Conservation (phyloP, 2,329 filamentous ascomycete genomes). For the Colletotrichum eleusines region DNA sequence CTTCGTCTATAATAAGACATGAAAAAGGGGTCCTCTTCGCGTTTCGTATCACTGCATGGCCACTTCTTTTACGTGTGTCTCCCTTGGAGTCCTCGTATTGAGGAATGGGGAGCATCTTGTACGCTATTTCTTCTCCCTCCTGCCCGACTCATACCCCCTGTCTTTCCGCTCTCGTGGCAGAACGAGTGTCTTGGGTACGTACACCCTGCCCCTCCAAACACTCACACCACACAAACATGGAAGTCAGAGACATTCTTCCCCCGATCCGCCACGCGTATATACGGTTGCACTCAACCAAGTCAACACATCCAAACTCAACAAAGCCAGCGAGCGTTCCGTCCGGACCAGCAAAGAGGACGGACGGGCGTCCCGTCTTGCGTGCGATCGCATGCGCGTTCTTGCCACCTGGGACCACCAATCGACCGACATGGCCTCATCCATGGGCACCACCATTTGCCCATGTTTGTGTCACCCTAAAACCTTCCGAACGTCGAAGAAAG, state of each 20-base stretch:
- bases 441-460: constrained; percentile 38
- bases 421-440: constrained; percentile 32
- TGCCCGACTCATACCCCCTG: not conserved
- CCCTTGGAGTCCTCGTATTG: not conserved
- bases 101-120: not conserved
- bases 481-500: constrained; percentile 28
- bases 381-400: constrained; percentile 32
- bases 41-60: not conserved
- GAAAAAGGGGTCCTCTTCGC: constrained; percentile 14
- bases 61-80: not conserved
- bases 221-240: not conserved
- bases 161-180: not conserved
- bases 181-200: constrained; percentile 19
- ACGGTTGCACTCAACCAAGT: constrained; percentile 16
- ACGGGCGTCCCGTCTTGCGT: constrained; percentile 36
- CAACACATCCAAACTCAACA: constrained; percentile 24
- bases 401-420: constrained; percentile 24
- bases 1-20: not conserved
- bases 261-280: not conserved
- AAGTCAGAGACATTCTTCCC: constrained; percentile 28
- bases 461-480: constrained; percentile 37
- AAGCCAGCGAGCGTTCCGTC: constrained; percentile 21
- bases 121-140: not conserved
- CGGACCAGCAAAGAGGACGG: constrained; percentile 5
- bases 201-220: not conserved